These are phyloP conservation scores for Lactifluus volemus DNA, from an alignment of 768 basidiomycete genomes.

Conservation along the genomic window DNA sequence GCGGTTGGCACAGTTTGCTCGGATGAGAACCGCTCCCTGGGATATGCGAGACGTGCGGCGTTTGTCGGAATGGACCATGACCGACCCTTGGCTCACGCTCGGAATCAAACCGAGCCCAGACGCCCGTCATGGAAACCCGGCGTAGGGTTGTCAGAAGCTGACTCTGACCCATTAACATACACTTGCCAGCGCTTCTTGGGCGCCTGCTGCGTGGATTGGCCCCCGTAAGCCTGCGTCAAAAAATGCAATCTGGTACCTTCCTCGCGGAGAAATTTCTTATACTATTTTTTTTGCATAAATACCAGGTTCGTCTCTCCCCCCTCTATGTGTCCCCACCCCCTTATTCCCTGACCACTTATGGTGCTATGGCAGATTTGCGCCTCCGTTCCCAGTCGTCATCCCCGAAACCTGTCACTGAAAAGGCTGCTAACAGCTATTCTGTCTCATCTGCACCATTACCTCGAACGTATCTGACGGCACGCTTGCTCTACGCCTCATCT, in stretches of 20 bases:
- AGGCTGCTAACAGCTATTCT: neutral
- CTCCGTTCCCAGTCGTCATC: slow-evolving; percentile 18
- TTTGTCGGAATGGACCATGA: slow-evolving; percentile 7
- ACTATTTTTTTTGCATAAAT: slow-evolving; percentile 19
- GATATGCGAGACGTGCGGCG: neutral
- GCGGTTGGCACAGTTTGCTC: neutral
- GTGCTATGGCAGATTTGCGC: slow-evolving; percentile 19
- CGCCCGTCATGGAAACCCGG: slow-evolving; percentile 8
- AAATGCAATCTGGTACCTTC: slow-evolving; percentile 15
- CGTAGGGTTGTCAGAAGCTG: slow-evolving; percentile 1
- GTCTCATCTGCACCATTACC: neutral
- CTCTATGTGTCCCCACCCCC: neutral
- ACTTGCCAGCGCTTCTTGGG: slow-evolving; percentile 1
- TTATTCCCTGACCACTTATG: neutral
- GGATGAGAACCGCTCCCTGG: slow-evolving; percentile 9
- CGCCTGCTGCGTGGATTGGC: slow-evolving; percentile 8
- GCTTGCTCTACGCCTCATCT: slow-evolving; percentile 19
- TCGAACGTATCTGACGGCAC: neutral
- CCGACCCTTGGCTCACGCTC: neutral
- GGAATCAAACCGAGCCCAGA: slow-evolving; percentile 5
- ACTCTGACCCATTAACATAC: neutral
- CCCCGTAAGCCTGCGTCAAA: slow-evolving; percentile 15
- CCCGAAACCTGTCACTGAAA: slow-evolving; percentile 4
- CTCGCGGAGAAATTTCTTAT: slow-evolving; percentile 16
- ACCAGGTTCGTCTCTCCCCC: slow-evolving; percentile 13